Evolutionary conservation across 1,284 basidiomycete genomes (phyloP).

Genomic region (Marasmius fiardii): DNA sequence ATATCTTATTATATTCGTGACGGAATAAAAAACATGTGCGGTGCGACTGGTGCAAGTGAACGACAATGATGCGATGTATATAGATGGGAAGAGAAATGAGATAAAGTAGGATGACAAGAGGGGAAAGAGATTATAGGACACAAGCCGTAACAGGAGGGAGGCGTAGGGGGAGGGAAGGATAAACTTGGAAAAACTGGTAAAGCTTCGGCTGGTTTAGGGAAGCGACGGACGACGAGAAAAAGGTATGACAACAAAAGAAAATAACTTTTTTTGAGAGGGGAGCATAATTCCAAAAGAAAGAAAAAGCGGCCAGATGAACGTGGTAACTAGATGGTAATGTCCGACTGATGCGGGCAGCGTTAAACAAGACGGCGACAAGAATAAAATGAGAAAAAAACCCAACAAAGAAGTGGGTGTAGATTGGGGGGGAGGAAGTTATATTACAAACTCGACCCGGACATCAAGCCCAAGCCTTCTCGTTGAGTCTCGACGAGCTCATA

Average conservation of each 20-base stretch:
- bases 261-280: background rate
- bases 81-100: constrained; percentile 41
- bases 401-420: constrained; percentile 1
- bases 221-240: background rate
- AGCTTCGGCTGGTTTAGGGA: background rate
- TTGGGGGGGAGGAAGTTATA: constrained; percentile 4
- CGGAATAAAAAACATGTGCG: constrained; percentile 49
- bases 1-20: constrained; percentile 33
- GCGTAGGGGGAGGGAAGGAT: background rate
- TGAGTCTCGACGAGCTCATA: constrained; percentile 50
- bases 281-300: background rate
- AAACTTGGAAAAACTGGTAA: background rate
- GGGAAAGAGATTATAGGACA: constrained; percentile 15
- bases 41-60: constrained; percentile 16
- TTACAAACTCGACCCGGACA: background rate
- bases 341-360: constrained; percentile 13
- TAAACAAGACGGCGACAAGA: background rate
- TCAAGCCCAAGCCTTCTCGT: constrained; percentile 64
- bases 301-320: background rate
- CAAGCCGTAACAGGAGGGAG: no score
- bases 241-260: background rate
- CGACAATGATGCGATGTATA: constrained; percentile 45
- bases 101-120: constrained; percentile 34
- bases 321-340: constrained; percentile 1
- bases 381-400: background rate